Percentiles rank a stretch among this genome's conserved stretches.
phyloP scores from a whole-genome alignment of 371 early-diverging fungal genomes.

The Apophysomyces ossiformis region DNA sequence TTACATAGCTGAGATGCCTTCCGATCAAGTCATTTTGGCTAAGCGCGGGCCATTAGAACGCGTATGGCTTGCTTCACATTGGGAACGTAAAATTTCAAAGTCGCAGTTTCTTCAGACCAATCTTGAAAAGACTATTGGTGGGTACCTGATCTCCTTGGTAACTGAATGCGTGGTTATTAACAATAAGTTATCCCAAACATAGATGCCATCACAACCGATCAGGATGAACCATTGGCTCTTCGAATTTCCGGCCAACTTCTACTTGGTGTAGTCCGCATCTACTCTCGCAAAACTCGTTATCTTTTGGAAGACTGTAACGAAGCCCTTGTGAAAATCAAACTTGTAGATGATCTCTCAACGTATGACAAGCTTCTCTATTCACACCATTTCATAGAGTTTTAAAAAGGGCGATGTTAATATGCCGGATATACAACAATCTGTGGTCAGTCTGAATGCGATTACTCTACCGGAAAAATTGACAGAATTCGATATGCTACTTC shows the following conservation, averaged over 20 bases:
- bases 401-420: slow-evolving; percentile 88
- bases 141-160: slow-evolving; percentile 16
- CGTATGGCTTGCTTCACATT: slow-evolving; percentile 98
- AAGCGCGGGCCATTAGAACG: slow-evolving; percentile 94
- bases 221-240: slow-evolving; percentile 85
- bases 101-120: slow-evolving; percentile 91
- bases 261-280: slow-evolving; percentile 95
- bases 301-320: slow-evolving; percentile 98
- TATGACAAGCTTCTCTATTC: not conserved
- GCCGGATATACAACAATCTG: slow-evolving; percentile 72
- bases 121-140: slow-evolving; percentile 85
- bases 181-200: slow-evolving; percentile 4
- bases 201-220: slow-evolving; percentile 85
- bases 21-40: slow-evolving; percentile 52
- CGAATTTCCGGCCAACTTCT: slow-evolving; percentile 96
- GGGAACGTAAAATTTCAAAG: slow-evolving; percentile 96
- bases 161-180: not conserved
- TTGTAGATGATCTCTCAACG: slow-evolving; percentile 54
- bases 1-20: slow-evolving; percentile 8
- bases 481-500: slow-evolving; percentile 90
- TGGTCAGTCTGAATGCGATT: slow-evolving; percentile 80
- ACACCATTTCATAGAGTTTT: slow-evolving; percentile 65
- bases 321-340: slow-evolving; percentile 91
- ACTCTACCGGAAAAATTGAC: slow-evolving; percentile 87
- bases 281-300: slow-evolving; percentile 95